These are phyloP conservation scores for Lactarius sp. DNA, from an alignment of 768 basidiomycete genomes.

Conservation along the genomic window DNA sequence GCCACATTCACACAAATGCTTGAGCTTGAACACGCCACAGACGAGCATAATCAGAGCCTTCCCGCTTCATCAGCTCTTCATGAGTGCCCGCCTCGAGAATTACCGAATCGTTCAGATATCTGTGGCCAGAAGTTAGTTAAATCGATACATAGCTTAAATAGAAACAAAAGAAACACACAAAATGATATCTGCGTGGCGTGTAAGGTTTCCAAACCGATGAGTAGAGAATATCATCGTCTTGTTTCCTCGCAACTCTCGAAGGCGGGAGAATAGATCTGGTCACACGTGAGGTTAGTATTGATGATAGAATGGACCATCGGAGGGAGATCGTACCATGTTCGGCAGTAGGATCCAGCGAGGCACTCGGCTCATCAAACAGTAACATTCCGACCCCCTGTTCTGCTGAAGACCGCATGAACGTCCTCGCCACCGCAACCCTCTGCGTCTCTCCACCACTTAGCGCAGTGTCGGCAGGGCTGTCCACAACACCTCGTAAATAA, in stretches of 20 bases:
- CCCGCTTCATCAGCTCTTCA: slow-evolving; percentile 45
- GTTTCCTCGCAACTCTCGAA: slow-evolving; percentile 60
- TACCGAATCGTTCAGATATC: slow-evolving; percentile 62
- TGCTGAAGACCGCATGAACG: slow-evolving; percentile 57
- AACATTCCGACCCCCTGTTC: slow-evolving; percentile 51
- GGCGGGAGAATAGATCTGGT: slow-evolving; percentile 62
- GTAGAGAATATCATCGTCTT: slow-evolving; percentile 85
- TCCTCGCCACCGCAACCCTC: slow-evolving; percentile 65
- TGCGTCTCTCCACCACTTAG: slow-evolving; percentile 79
- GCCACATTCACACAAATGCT: slow-evolving; percentile 42
- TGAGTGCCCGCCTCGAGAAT: slow-evolving; percentile 67
- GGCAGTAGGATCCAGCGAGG: slow-evolving; percentile 67
- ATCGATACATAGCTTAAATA: not conserved
- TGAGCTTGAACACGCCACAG: slow-evolving; percentile 72
- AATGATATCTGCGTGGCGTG: slow-evolving; percentile 44
- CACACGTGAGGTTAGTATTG: not conserved
- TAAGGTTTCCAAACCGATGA: slow-evolving; percentile 65
- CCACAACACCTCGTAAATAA: not conserved
- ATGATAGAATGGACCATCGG: slow-evolving; percentile 22
- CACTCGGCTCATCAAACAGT: slow-evolving; percentile 72
- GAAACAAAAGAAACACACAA: slow-evolving; percentile 6
- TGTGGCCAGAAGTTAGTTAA: slow-evolving; percentile 28
- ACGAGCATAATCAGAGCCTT: slow-evolving; percentile 60
- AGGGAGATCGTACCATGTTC: slow-evolving; percentile 51
- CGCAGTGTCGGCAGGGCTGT: not conserved